Conservation (phyloP, 129 eudicot species). For the Tagetes erecta region DNA sequence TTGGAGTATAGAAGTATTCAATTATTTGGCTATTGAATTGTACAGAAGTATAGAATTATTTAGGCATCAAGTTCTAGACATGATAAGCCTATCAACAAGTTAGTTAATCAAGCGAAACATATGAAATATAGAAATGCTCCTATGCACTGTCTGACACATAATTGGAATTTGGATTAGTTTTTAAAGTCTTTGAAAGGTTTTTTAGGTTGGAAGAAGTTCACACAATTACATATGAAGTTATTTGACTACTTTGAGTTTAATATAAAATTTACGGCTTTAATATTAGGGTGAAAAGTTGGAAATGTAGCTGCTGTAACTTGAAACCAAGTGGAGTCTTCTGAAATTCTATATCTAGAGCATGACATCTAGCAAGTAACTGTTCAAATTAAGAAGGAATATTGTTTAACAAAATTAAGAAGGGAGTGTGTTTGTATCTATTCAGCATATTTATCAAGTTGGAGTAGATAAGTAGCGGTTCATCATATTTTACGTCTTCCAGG, state of each 20-base stretch:
- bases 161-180: neutral
- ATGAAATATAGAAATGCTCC: neutral
- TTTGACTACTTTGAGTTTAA: neutral
- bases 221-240: neutral
- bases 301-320: neutral
- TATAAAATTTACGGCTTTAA: neutral
- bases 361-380: neutral
- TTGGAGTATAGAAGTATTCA: conserved; percentile 9
- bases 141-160: neutral
- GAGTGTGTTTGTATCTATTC: neutral
- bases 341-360: neutral
- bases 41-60: conserved; percentile 9
- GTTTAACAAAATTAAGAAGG: neutral
- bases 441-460: conserved; percentile 3
- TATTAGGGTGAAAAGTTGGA: conserved; percentile 17
- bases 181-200: neutral
- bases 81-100: conserved; percentile 8
- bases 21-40: conserved; percentile 11
- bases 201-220: neutral
- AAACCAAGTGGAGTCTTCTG: neutral
- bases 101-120: neutral
- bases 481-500: too few relatives aligned
- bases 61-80: conserved; percentile 6
- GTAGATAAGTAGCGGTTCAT: neutral
- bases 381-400: conserved; percentile 10